These are phyloP conservation scores for Penicillium sp. DNA, from an alignment of 2,329 filamentous ascomycete genomes.

Conservation along the genomic window DNA sequence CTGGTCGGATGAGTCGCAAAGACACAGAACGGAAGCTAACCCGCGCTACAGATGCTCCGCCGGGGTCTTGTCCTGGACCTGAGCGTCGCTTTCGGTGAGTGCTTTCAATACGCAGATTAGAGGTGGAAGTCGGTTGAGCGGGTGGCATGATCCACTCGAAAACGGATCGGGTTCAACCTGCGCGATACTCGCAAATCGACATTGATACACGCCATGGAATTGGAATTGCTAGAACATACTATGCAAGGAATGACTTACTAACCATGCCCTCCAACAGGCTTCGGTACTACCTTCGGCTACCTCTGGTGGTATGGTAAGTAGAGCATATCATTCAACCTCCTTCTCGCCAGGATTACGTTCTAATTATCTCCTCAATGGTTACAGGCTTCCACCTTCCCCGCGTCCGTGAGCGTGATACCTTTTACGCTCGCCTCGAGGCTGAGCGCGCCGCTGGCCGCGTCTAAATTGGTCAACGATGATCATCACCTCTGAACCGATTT, in stretches of 20 bases:
- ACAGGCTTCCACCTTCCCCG: constrained; percentile 65
- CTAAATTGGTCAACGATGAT: constrained; percentile 24
- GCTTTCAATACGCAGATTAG: background rate
- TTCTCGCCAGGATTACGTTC: background rate
- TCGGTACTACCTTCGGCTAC: constrained; percentile 64
- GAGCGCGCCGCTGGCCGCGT: constrained; percentile 51
- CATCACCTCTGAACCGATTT: constrained; percentile 8
- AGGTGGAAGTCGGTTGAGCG: background rate
- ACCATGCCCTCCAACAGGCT: constrained; percentile 45
- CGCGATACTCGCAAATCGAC: background rate
- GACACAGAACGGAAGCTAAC: constrained; percentile 14
- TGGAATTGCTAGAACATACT: background rate
- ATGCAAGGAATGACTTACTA: constrained; percentile 7
- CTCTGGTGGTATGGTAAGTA: constrained; percentile 66
- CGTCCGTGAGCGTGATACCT: constrained; percentile 62
- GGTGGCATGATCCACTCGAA: constrained; percentile 19
- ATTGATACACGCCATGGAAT: background rate
- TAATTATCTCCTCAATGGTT: background rate
- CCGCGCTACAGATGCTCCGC: constrained; percentile 60
- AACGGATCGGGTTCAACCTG: constrained; percentile 1
- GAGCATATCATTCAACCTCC: background rate
- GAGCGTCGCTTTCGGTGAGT: constrained; percentile 65
- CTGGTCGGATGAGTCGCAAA: constrained; percentile 7
- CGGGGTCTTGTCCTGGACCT: constrained; percentile 66
- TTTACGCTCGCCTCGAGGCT: constrained; percentile 65